Conservation (phyloP, 208 protist species). For the Lotmaria passim region DNA sequence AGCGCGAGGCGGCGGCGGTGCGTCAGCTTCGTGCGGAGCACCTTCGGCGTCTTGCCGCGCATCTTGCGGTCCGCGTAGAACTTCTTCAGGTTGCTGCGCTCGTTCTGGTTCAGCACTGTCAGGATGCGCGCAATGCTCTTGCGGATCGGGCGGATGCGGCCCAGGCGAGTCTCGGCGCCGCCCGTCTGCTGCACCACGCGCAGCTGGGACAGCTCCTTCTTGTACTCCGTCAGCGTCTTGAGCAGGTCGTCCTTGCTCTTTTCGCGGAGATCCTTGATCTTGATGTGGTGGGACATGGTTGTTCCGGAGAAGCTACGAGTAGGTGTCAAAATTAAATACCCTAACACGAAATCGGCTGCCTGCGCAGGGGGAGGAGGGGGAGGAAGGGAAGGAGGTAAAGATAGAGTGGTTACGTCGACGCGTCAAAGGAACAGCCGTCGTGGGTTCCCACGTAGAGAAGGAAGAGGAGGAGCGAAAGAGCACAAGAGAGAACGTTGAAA, state of each 20-base stretch:
- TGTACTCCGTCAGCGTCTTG: conserved; percentile 96
- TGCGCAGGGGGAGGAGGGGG: neutral
- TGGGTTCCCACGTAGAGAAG: too few species aligned
- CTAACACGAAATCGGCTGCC: conserved; percentile 10
- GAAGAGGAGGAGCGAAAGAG: too few species aligned
- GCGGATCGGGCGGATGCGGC: conserved; percentile 96
- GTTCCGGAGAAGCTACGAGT: conserved; percentile 12
- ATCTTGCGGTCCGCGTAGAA: conserved; percentile 95
- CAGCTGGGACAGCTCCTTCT: conserved; percentile 97
- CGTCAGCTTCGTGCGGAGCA: conserved; percentile 87
- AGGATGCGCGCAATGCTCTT: conserved; percentile 97
- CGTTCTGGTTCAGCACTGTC: conserved; percentile 97
- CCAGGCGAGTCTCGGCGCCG: conserved; percentile 89
- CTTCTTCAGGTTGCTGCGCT: conserved; percentile 92
- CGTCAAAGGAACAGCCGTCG: too few species aligned
- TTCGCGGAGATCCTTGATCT: conserved; percentile 92
- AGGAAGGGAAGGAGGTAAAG: conserved; percentile 9
- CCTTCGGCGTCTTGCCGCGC: conserved; percentile 75
- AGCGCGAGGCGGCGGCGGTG: conserved; percentile 88
- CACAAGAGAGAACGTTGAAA: too few species aligned
- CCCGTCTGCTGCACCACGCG: conserved; percentile 96
- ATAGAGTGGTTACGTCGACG: too few species aligned
- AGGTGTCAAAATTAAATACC: conserved; percentile 5
- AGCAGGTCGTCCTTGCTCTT: conserved; percentile 97
- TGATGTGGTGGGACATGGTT: conserved; percentile 85